Conservation (phyloP, 2,329 filamentous ascomycete species). For the Alternaria atra region DNA sequence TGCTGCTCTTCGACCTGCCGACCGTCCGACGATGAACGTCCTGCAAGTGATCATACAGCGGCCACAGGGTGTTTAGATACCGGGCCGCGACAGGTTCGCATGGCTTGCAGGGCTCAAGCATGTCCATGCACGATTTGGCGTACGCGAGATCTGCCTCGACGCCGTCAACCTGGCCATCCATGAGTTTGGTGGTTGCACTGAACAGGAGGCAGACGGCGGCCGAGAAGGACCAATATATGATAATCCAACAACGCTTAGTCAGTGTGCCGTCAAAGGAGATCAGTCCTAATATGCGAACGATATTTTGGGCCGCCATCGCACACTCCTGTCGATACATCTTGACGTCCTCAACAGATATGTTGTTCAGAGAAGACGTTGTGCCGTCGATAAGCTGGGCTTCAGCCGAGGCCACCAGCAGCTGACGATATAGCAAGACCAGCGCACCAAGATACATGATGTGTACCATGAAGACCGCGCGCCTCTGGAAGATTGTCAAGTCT, state of each 20-base stretch:
- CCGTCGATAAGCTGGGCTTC: slow-evolving; percentile 42
- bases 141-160: slow-evolving; percentile 46
- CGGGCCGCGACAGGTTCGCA: slow-evolving; percentile 45
- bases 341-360: slow-evolving; percentile 38
- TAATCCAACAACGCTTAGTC: slow-evolving; percentile 50
- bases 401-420: slow-evolving; percentile 44
- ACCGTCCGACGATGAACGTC: slow-evolving; percentile 45
- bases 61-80: slow-evolving; percentile 46
- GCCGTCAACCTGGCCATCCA: slow-evolving; percentile 40
- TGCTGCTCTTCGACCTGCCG: slow-evolving; percentile 46
- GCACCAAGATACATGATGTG: slow-evolving; percentile 53
- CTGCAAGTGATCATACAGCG: slow-evolving; percentile 46
- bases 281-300: slow-evolving; percentile 45
- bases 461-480: slow-evolving; percentile 49
- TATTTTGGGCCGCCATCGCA: slow-evolving; percentile 47
- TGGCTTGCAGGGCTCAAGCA: slow-evolving; percentile 43
- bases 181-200: slow-evolving; percentile 45
- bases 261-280: slow-evolving; percentile 48
- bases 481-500: slow-evolving; percentile 40
- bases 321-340: slow-evolving; percentile 44
- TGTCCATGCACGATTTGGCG: slow-evolving; percentile 48
- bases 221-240: slow-evolving; percentile 52
- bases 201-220: slow-evolving; percentile 48
- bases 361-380: slow-evolving; percentile 32
- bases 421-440: slow-evolving; percentile 48